These are phyloP conservation scores for Penicillium cataractarum DNA, from an alignment of 495 filamentous ascomycete genomes.

Conservation along the genomic window DNA sequence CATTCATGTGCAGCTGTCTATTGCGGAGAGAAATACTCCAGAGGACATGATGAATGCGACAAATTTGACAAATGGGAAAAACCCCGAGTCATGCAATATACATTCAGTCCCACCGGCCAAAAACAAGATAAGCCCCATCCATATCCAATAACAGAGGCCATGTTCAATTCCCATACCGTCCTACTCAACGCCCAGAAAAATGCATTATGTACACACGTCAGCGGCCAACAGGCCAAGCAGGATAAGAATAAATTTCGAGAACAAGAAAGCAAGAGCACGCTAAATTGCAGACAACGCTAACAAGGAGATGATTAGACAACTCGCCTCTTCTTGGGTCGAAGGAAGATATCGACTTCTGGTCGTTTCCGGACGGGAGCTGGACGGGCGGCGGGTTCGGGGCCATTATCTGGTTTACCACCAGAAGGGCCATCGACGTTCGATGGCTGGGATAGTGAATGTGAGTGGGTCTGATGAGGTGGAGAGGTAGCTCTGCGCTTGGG, in stretches of 20 bases:
- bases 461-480: slow-evolving; percentile 4
- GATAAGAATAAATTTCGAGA: background rate
- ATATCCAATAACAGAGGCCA: background rate
- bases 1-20: background rate
- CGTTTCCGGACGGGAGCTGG: slow-evolving; percentile 36
- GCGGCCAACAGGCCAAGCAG: background rate
- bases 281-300: background rate
- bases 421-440: background rate
- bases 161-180: background rate
- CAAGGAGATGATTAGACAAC: slow-evolving; percentile 17
- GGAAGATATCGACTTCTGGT: slow-evolving; percentile 42
- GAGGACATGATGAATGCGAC: background rate
- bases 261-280: background rate
- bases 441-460: background rate
- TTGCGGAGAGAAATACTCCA: background rate
- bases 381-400: slow-evolving; percentile 19
- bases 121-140: background rate
- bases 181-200: background rate
- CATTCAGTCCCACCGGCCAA: background rate
- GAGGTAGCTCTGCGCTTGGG: slow-evolving; percentile 20
- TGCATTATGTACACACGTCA: slow-evolving; percentile 5
- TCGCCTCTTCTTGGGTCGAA: slow-evolving; percentile 45
- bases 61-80: background rate
- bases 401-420: slow-evolving; percentile 5
- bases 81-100: background rate